These are phyloP conservation scores for Podila horticola DNA, from an alignment of 192 early-diverging fungal genomes.

Conservation along the genomic window DNA sequence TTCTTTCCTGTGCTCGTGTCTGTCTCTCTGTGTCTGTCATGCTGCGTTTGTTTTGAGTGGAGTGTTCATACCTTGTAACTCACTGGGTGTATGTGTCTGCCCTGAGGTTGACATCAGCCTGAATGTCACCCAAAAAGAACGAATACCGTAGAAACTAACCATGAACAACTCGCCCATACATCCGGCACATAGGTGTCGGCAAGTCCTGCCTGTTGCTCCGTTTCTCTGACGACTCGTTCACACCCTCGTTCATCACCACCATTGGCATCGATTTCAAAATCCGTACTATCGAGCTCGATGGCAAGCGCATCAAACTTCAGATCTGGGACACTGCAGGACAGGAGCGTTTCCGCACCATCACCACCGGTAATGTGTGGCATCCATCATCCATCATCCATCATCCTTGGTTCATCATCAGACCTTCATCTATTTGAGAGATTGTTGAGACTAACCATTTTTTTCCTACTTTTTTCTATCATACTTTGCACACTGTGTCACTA, in stretches of 20 bases:
- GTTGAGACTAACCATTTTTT: not conserved
- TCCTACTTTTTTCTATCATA: conserved; percentile 6
- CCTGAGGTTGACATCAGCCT: too few relatives aligned
- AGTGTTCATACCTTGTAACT: too few relatives aligned
- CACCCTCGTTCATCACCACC: conserved; percentile 99
- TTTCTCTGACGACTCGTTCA: conserved; percentile 99
- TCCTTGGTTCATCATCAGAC: not conserved
- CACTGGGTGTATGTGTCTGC: too few relatives aligned
- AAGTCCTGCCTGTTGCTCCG: conserved; percentile 97
- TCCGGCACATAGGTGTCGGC: conserved; percentile 79
- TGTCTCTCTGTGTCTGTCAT: too few relatives aligned
- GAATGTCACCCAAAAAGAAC: too few relatives aligned
- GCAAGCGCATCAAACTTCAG: conserved; percentile 99
- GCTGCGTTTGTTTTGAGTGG: too few relatives aligned
- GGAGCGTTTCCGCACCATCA: conserved; percentile 99
- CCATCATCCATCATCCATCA: not conserved
- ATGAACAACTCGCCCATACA: not conserved
- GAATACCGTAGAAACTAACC: too few relatives aligned
- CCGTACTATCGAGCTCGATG: conserved; percentile 97
- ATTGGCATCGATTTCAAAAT: conserved; percentile 99
- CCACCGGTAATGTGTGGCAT: conserved; percentile 74
- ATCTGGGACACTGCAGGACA: conserved; percentile 99
- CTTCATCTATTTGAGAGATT: not conserved
- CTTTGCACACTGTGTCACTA: not conserved
- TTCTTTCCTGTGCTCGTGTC: too few relatives aligned